phyloP scores from a whole-genome alignment of 2,329 filamentous ascomycete genomes.

The Xylogone sp. region DNA sequence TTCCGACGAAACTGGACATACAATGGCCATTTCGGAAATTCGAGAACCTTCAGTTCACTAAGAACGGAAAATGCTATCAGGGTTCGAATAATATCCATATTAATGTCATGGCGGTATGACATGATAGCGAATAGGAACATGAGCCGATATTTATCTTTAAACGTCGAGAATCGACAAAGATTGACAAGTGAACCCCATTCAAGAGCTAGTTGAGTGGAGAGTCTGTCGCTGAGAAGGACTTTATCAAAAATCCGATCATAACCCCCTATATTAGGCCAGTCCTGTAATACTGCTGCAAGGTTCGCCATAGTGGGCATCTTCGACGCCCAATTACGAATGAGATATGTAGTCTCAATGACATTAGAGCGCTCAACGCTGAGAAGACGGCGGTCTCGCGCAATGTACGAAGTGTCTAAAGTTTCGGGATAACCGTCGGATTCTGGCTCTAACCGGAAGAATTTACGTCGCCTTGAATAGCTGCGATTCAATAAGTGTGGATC shows the following conservation, averaged over 20 bases:
- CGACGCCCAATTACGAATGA: slow-evolving; percentile 22
- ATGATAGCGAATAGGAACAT: slow-evolving; percentile 44
- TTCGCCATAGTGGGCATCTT: slow-evolving; percentile 19
- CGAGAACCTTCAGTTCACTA: slow-evolving; percentile 32
- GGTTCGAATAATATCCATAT: slow-evolving; percentile 38
- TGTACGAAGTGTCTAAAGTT: slow-evolving; percentile 4
- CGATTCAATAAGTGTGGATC: slow-evolving; percentile 9
- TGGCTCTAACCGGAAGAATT: slow-evolving; percentile 4
- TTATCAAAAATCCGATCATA: slow-evolving; percentile 26
- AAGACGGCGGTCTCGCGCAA: slow-evolving; percentile 10
- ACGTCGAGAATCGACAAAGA: slow-evolving; percentile 25
- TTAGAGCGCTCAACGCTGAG: slow-evolving; percentile 6
- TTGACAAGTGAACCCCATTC: slow-evolving; percentile 42
- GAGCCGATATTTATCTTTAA: slow-evolving; percentile 29
- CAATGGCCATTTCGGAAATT: slow-evolving; percentile 31
- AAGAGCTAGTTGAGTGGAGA: slow-evolving; percentile 31
- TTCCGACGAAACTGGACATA: slow-evolving; percentile 33
- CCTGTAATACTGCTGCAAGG: slow-evolving; percentile 25
- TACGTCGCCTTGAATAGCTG: slow-evolving; percentile 8
- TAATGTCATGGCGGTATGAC: slow-evolving; percentile 33
- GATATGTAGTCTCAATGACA: slow-evolving; percentile 18
- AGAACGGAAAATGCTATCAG: slow-evolving; percentile 42
- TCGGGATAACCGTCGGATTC: neutral
- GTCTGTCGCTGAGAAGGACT: slow-evolving; percentile 34
- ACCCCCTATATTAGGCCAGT: slow-evolving; percentile 34